Base-by-base conservation (phyloP, 2,329 filamentous ascomycete species). In the Paraconiothyrium brasiliense region DNA sequence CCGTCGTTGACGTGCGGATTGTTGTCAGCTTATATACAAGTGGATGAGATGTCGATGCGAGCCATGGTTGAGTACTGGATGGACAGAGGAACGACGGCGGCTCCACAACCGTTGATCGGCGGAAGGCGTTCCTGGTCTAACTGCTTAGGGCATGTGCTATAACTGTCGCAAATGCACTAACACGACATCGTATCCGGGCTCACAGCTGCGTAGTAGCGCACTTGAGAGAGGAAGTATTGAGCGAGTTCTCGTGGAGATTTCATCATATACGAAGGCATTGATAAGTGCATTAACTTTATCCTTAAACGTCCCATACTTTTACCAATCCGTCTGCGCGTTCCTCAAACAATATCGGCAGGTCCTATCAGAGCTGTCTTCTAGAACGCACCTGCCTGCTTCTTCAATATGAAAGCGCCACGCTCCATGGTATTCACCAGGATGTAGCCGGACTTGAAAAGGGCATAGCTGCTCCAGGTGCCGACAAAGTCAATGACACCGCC, bases 381-480 rank as follows among this genome's bases (percentile, higher is more conserved):
- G 55, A 50, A 59, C 10, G 63, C 59, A 43, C 71, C 72, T 32
- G 63, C 63, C 68, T 77, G 66, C 60, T 75, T 54, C 70, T 79
- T 79, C 32, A 80, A 48, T 20, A 79, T 64, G 54, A 76, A 79
- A 1, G 67, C 78, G 54, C 78, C 78, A 35, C 78, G 66, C 69
- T 80, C 78, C 75, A 80, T 80, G 1, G 77, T 79, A 61, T 80
- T 80, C 47, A 80, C 72, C 24, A 79, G 70, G 39, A 79, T 78
- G 51, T 74, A 76, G 1, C 78, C 78, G 52, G 74, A 77, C 73
- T 78, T 77, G 65, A 79, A 80, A 8, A 74, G 64, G 14, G 74
- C 76, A 63, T 82, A 83, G 57, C 74, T 78, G 37, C 76, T 77
- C 81, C 81, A 83, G 1, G 77, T 79, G 11, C 81, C 80, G 6